Conservation (phyloP, 495 filamentous ascomycete species). For the Podospora sp. region DNA sequence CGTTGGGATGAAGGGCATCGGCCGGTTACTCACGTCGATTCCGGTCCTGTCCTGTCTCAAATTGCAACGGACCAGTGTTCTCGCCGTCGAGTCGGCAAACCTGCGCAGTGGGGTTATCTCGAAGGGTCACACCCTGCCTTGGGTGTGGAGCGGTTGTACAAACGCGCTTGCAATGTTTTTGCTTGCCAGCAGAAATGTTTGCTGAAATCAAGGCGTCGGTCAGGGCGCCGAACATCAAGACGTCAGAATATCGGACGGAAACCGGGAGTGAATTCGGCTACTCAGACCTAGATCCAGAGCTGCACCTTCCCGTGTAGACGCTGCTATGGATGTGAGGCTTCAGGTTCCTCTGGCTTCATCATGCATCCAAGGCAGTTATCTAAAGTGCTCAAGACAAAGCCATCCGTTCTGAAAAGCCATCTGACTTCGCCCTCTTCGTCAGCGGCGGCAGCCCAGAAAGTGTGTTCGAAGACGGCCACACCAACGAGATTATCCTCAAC, state of each 20-base stretch:
- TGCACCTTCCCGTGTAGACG: not conserved
- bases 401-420: not conserved
- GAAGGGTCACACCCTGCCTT: not conserved
- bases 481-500: not conserved
- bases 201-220: not conserved
- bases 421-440: not conserved
- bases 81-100: not conserved
- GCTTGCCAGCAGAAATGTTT: not conserved
- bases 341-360: not conserved
- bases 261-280: not conserved
- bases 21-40: not conserved
- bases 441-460: not conserved
- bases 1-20: not conserved
- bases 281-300: not conserved
- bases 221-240: not conserved
- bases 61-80: not conserved
- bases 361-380: not conserved
- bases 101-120: not conserved
- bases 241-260: not conserved
- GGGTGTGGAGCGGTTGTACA: not conserved
- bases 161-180: not conserved
- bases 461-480: not conserved
- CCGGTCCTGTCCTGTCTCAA: conserved; percentile 4
- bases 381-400: not conserved
- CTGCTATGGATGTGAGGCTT: not conserved